Percentiles rank a stretch among this genome's conserved stretches.
phyloP scores from a whole-genome alignment of 1,284 basidiomycete species.

The Trichosporon faecale region DNA sequence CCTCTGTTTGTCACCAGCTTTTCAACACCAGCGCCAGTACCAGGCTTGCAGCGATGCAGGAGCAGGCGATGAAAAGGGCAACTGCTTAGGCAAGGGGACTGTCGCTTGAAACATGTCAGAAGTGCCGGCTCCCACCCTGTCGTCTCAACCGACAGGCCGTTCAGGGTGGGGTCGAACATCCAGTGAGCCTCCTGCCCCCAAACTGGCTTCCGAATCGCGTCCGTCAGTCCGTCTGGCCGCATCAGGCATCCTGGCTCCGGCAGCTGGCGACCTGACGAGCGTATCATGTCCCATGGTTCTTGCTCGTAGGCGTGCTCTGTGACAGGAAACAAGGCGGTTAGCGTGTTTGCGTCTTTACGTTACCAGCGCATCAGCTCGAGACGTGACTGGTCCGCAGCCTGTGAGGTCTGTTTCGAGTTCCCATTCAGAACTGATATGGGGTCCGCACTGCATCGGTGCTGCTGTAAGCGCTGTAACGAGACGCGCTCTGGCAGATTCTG shows the following conservation, averaged over 20 bases:
- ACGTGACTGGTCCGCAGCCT: background rate
- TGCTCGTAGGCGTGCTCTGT: background rate
- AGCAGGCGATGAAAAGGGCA: background rate
- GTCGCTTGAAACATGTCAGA: constrained; percentile 6
- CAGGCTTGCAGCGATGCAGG: too few species aligned
- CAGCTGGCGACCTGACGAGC: too few species aligned
- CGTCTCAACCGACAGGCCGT: background rate
- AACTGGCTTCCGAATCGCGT: too few species aligned
- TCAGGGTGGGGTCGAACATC: too few species aligned
- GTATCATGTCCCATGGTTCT: background rate
- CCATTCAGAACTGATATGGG: background rate
- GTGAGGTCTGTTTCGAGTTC: background rate
- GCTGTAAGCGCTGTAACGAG: too few species aligned
- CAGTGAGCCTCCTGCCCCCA: too few species aligned
- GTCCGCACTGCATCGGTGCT: too few species aligned
- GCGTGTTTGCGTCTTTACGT: background rate
- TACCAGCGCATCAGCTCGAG: background rate
- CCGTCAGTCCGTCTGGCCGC: too few species aligned
- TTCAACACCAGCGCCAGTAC: too few species aligned
- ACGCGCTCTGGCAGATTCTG: too few species aligned
- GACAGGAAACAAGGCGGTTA: background rate
- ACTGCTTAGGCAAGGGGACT: background rate
- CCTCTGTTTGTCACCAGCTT: too few species aligned
- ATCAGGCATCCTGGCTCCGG: too few species aligned
- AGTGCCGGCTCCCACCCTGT: background rate